Conservation (phyloP, 1,139 yeast genomes). For the Hanseniaspora uvarum region DNA sequence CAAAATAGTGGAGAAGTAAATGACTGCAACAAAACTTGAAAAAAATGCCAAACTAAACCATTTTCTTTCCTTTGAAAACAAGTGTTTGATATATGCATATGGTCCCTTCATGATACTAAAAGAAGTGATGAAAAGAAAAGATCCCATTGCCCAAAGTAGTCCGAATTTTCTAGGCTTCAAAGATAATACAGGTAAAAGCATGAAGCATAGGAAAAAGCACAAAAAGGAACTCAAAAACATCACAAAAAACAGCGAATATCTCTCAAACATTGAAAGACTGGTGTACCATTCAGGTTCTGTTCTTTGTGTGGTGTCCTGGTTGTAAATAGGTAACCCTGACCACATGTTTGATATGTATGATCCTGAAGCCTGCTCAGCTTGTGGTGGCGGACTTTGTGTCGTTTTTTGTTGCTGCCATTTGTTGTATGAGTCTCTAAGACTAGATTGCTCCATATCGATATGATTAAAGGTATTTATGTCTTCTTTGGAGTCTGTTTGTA, state of each 20-base stretch:
- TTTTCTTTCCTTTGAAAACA: slow-evolving; percentile 63
- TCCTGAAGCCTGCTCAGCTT: slow-evolving; percentile 30
- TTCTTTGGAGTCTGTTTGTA: not conserved
- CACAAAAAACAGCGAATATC: slow-evolving; percentile 65
- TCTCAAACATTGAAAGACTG: slow-evolving; percentile 60
- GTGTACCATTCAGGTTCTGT: slow-evolving; percentile 48
- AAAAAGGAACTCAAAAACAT: slow-evolving; percentile 67
- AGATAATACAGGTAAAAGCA: slow-evolving; percentile 80
- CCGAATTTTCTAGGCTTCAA: slow-evolving; percentile 87
- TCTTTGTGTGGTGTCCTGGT: slow-evolving; percentile 38
- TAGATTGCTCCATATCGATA: slow-evolving; percentile 1
- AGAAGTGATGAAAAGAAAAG: slow-evolving; percentile 72
- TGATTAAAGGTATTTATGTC: not conserved
- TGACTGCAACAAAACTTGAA: slow-evolving; percentile 58
- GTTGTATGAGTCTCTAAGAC: slow-evolving; percentile 34
- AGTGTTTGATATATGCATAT: slow-evolving; percentile 59
- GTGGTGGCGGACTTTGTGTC: slow-evolving; percentile 29
- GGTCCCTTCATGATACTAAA: slow-evolving; percentile 94
- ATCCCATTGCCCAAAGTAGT: slow-evolving; percentile 83
- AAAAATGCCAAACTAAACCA: slow-evolving; percentile 75
- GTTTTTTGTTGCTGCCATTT: slow-evolving; percentile 32
- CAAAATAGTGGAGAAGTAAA: slow-evolving; percentile 45
- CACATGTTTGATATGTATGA: slow-evolving; percentile 39
- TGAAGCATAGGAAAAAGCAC: slow-evolving; percentile 73
- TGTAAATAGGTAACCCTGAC: slow-evolving; percentile 44